These are phyloP conservation scores for Fraxinus xanthoxyloides DNA, from an alignment of 305 asterid species.

Conservation along the genomic window DNA sequence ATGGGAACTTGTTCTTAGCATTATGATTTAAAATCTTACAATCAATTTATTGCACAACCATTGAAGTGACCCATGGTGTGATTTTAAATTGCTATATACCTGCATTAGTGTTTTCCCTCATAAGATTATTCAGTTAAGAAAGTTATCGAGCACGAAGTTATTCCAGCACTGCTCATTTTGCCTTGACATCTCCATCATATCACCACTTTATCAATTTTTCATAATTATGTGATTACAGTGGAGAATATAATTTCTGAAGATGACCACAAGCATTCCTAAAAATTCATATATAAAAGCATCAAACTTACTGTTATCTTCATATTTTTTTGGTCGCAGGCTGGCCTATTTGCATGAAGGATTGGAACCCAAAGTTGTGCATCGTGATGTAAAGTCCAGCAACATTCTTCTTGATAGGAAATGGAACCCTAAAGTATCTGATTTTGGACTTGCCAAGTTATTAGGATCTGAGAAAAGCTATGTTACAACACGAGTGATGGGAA, in stretches of 20 bases:
- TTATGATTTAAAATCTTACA: not conserved
- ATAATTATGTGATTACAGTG: not conserved
- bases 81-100: not conserved
- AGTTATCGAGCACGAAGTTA: not conserved
- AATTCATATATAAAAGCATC: not conserved
- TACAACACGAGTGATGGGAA: slow-evolving; percentile 97
- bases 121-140: not conserved
- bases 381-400: slow-evolving; percentile 96
- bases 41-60: not conserved
- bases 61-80: not conserved
- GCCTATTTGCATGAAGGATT: slow-evolving; percentile 95
- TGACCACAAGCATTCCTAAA: not conserved
- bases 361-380: slow-evolving; percentile 98
- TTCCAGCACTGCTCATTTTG: not conserved
- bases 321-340: slow-evolving; percentile 45
- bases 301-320: not conserved
- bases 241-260: not conserved
- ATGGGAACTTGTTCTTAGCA: not conserved
- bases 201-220: not conserved
- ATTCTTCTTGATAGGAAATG: slow-evolving; percentile 83
- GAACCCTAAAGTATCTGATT: slow-evolving; percentile 87
- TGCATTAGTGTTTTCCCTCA: not conserved
- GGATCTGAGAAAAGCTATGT: slow-evolving; percentile 88
- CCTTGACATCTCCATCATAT: not conserved
- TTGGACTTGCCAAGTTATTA: slow-evolving; percentile 89